Evolutionary conservation across 805 yeast species (phyloP), one percentile per base, ranked within the genome.

Genomic region (Ogataea thermomethanolica): DNA sequence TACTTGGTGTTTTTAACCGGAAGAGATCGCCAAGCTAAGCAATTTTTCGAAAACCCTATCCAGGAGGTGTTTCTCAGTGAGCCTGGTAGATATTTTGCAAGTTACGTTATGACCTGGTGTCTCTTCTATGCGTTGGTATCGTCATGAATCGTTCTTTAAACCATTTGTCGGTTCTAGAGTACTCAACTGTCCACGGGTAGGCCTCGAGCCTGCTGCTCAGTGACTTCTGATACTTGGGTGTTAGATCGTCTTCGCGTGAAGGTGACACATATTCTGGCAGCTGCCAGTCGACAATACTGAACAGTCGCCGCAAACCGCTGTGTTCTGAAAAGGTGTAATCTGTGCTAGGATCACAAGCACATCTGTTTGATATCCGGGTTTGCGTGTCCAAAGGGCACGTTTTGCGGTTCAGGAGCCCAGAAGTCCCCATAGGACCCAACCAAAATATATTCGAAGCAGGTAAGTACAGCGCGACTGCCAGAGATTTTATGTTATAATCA

Each of bases 51-150:
- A 9, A 62, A 54, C 26, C 70, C 76, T 1, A 20, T 67, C 1
- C 61, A 56, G 15, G 73, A 70, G 28, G 54, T 78, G 3, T 62
- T 72, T 42, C 38, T 73, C 7, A 71, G 66, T 23, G 69, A 74
- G 30, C 46, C 75, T 10, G 63, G 73, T 11, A 57, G 76, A 31
- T 78, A 74, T 27, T 44, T 76, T 23, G 69, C 79, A 9, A 73
- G 79, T 30, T 78, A 64, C 48, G 64, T 74, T 7, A 71, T 78
- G 72, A 69, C 77, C 52, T 78, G 84, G 84, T 76, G 81, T 35
- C 60, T 78, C 43, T 62, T 74, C 11, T 69, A 66, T 50, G 79
- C 78, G 1, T 49, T 76, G 39, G 71, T 74, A 6, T 48, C 50
- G 10, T 46, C 48, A 8, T 49, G 37, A 43, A 29, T 13, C 24